phyloP scores from a whole-genome alignment of 768 basidiomycete genomes.

The Lactifluus subvellereus region DNA sequence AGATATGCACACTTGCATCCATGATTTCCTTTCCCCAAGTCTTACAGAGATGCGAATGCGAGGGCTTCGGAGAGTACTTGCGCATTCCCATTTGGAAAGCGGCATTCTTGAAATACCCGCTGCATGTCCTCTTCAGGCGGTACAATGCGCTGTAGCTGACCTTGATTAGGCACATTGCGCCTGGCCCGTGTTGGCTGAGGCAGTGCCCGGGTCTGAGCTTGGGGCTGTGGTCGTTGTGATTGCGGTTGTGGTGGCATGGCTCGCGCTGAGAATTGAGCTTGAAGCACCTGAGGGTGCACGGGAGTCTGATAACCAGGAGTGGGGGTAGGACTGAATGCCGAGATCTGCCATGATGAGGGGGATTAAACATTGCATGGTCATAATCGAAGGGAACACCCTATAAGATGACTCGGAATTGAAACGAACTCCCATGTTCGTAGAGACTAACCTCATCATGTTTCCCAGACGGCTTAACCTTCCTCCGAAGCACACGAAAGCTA shows the following conservation, averaged over 20 bases:
- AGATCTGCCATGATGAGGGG: constrained; percentile 42
- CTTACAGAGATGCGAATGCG: constrained; percentile 61
- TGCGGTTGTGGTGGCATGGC: constrained; percentile 3
- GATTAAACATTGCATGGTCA: constrained; percentile 75
- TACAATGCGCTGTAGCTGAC: no score
- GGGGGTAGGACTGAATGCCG: constrained; percentile 28
- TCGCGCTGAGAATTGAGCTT: no score
- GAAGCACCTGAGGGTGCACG: constrained; percentile 12
- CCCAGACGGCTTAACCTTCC: constrained; percentile 69
- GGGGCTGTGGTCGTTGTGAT: not conserved
- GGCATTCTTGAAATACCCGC: constrained; percentile 78
- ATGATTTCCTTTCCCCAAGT: constrained; percentile 61
- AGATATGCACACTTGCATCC: constrained; percentile 40
- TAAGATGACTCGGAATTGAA: no score
- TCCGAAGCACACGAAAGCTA: constrained; percentile 70
- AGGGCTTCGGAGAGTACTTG: constrained; percentile 68
- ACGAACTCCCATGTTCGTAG: no score
- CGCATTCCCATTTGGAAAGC: constrained; percentile 78
- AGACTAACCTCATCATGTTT: no score
- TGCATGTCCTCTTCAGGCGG: no score
- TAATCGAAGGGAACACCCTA: constrained; percentile 61
- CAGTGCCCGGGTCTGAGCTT: no score
- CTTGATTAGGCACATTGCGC: constrained; percentile 28
- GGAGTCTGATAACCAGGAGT: constrained; percentile 9
- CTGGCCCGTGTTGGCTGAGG: no score